Evolutionary conservation across 345 rosid genomes (phyloP).

Genomic region (Camelina hispida): DNA sequence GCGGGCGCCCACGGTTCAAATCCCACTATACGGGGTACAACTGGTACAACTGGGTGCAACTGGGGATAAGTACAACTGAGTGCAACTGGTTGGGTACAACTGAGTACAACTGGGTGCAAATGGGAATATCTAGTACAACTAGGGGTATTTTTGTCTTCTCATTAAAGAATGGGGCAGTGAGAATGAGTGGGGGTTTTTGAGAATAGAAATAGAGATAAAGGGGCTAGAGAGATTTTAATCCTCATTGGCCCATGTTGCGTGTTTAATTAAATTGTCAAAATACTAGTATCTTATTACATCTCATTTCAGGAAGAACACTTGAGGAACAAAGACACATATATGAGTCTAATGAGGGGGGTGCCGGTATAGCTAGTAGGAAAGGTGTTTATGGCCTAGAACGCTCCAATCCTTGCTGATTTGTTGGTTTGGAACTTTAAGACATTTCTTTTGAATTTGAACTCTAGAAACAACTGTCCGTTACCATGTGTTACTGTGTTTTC

Average conservation of each 20-base stretch:
- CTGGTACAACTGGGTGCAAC: too few relatives aligned
- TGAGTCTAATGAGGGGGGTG: neutral
- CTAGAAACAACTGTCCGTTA: neutral
- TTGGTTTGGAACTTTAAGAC: neutral
- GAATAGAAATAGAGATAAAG: too few relatives aligned
- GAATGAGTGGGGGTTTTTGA: too few relatives aligned
- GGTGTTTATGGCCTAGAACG: neutral
- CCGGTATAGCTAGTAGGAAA: neutral
- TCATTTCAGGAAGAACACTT: constrained; percentile 1
- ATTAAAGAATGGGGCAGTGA: too few relatives aligned
- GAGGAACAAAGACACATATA: neutral
- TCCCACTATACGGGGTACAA: too few relatives aligned
- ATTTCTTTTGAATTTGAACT: neutral
- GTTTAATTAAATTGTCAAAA: neutral
- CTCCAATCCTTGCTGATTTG: neutral
- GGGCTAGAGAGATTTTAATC: too few relatives aligned
- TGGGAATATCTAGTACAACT: too few relatives aligned
- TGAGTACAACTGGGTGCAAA: too few relatives aligned
- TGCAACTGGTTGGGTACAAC: too few relatives aligned
- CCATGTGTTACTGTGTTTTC: neutral
- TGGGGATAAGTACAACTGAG: too few relatives aligned
- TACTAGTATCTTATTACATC: neutral
- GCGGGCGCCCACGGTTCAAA: too few relatives aligned
- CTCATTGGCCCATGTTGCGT: constrained; percentile 1
- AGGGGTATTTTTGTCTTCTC: too few relatives aligned